These are phyloP conservation scores for Cyclanthera cordifolia DNA, from an alignment of 306 rosid genomes.

Conservation along the genomic window DNA sequence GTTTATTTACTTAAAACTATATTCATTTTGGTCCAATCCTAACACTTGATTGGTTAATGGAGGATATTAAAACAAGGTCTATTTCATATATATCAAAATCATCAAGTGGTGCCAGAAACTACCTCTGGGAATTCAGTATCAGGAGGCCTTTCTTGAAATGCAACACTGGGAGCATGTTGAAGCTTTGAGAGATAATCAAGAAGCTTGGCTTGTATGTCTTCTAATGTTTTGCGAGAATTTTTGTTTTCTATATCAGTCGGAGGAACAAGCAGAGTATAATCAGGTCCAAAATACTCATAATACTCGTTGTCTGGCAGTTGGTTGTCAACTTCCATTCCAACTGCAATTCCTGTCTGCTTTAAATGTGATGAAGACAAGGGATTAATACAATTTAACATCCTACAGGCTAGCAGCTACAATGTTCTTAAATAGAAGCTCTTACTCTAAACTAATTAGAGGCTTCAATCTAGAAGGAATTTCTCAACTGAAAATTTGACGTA, in stretches of 20 bases:
- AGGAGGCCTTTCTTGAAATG: constrained; percentile 72
- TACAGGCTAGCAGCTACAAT: not conserved
- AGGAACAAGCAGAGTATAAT: constrained; percentile 73
- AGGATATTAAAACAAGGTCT: not conserved
- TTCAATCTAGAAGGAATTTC: not conserved
- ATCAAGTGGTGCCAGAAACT: not conserved
- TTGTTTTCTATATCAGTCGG: constrained; percentile 89
- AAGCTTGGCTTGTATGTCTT: constrained; percentile 49
- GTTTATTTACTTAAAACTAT: not conserved
- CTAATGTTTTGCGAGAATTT: constrained; percentile 45
- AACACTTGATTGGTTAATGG: not conserved
- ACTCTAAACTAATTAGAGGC: not conserved
- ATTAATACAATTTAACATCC: not conserved
- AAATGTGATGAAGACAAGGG: constrained; percentile 19
- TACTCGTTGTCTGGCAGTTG: constrained; percentile 75
- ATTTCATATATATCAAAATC: not conserved
- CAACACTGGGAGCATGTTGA: constrained; percentile 83
- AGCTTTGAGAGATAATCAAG: constrained; percentile 66
- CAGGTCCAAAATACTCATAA: constrained; percentile 81
- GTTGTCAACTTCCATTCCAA: constrained; percentile 76
- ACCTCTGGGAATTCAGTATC: constrained; percentile 70
- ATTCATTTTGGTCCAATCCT: not conserved
- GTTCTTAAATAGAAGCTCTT: not conserved
- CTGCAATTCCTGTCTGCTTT: constrained; percentile 80
- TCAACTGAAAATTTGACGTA: not conserved